Conservation (phyloP, 176 grass and related monocot genomes). For the Avena atlantica region DNA sequence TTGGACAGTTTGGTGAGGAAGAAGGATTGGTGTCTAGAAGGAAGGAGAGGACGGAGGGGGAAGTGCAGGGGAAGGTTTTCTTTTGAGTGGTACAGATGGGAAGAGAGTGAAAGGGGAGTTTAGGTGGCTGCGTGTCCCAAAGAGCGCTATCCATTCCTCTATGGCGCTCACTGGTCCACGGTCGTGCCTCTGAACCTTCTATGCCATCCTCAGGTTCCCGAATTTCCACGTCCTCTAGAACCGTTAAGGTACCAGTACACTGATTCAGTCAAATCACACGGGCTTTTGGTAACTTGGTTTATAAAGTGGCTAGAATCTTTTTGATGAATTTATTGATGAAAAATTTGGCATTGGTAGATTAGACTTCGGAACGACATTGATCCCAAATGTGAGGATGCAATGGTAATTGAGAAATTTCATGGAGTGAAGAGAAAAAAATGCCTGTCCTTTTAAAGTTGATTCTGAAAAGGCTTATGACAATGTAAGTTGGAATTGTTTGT, state of each 20-base stretch:
- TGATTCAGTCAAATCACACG: not conserved
- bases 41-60: slow-evolving; percentile 21
- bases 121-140: slow-evolving; percentile 51
- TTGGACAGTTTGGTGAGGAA: not conserved
- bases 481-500: too few species aligned
- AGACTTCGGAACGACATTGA: too few species aligned
- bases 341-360: too few species aligned
- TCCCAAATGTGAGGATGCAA: too few species aligned
- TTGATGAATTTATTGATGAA: too few species aligned
- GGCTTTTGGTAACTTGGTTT: not conserved
- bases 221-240: not conserved
- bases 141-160: slow-evolving; percentile 20
- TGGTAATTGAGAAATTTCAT: too few species aligned
- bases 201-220: not conserved
- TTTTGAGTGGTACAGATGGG: slow-evolving; percentile 57
- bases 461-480: too few species aligned
- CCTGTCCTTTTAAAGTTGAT: too few species aligned
- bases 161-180: not conserved
- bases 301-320: too few species aligned
- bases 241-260: not conserved
- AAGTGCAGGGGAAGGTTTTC: slow-evolving; percentile 22
- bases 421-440: too few species aligned
- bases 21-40: slow-evolving; percentile 35
- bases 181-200: not conserved
- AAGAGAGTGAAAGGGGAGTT: slow-evolving; percentile 45